Base-by-base conservation (phyloP, 805 yeast genomes). In the Pichia gijzeniarum region DNA sequence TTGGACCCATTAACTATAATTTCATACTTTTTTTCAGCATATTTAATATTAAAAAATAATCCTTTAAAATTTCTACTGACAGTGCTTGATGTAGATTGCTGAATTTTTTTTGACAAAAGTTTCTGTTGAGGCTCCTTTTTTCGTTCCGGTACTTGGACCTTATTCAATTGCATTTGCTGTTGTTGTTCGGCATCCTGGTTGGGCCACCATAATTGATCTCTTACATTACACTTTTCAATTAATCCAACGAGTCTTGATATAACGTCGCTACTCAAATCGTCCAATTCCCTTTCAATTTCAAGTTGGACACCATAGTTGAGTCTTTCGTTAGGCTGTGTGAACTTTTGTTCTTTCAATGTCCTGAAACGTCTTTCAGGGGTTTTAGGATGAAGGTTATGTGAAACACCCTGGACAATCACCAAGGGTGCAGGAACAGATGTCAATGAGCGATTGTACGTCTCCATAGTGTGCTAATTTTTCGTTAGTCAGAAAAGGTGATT, bases 341-440 rank as follows among this genome's bases (percentile, higher is more conserved):
- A 39, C 3, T 28, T n/a, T 35, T 50, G 43, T 38, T 56, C 59
- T 16, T 45, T 40, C 8, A 33, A 16, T 25, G 28, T 40, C 31
- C 43, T 10, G 18, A 43, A 13, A 13, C 51, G 37, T 22, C 36
- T 30, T 3, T 21, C 27, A 4, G 12, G 13, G 3, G 16, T 9
- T 18, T 19, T 30, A 7, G 50, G 54, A 5, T 44, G 35, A 34
- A 45, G 17, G 8, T 34, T 18, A 13, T 22, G 16, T 1, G 46
- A 72, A 4, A 72, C 49, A 1, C 77, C 77, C 47, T 72, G 77
- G 2, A 72, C 49, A 1, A 65, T 54, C 19, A 72, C 66, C 42
- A 72, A 50, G 0, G 77, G 77, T 0, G 69, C 59, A 38, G 63
- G 53, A 22, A 69, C 59, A 1, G 61, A 43, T 1, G 68, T 58